phyloP scores from a whole-genome alignment of 768 basidiomycete species.

The Cytidiella melzeri region DNA sequence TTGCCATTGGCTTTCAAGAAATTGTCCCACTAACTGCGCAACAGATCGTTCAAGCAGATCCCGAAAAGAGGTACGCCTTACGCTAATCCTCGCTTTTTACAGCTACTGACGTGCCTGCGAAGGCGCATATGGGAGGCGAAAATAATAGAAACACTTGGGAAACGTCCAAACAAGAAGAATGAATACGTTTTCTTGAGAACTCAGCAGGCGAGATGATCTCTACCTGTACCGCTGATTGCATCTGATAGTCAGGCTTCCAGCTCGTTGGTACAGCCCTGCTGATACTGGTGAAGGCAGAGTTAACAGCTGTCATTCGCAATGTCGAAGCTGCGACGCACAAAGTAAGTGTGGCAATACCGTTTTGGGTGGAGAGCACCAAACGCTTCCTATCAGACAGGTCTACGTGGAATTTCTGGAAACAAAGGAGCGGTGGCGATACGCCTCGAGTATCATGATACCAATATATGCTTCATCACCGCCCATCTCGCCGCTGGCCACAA shows the following conservation, averaged over 20 bases:
- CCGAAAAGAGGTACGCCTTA: slow-evolving; percentile 70
- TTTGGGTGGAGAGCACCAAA: background rate
- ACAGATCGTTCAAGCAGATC: slow-evolving; percentile 94
- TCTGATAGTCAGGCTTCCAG: slow-evolving; percentile 31
- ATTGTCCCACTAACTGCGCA: slow-evolving; percentile 97
- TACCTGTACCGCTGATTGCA: background rate
- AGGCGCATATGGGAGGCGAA: slow-evolving; percentile 85
- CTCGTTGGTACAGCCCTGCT: slow-evolving; percentile 93
- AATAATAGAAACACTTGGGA: slow-evolving; percentile 73
- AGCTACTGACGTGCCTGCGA: slow-evolving; percentile 1
- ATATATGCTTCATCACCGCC: slow-evolving; percentile 91
- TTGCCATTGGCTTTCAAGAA: slow-evolving; percentile 92
- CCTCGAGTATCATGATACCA: slow-evolving; percentile 85
- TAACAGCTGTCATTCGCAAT: slow-evolving; percentile 77
- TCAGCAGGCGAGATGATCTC: slow-evolving; percentile 61
- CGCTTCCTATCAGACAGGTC: slow-evolving; percentile 53
- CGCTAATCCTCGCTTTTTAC: background rate
- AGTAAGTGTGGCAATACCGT: slow-evolving; percentile 35
- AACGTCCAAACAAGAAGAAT: slow-evolving; percentile 56
- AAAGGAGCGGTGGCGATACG: slow-evolving; percentile 96
- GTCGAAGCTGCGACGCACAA: slow-evolving; percentile 92
- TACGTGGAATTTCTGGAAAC: slow-evolving; percentile 93
- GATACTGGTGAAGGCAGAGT: slow-evolving; percentile 70
- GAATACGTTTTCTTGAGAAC: slow-evolving; percentile 85
- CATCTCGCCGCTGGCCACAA: slow-evolving; percentile 95